phyloP scores from a whole-genome alignment of 352 stramenopile genomes.

The Pythium myriotylum region DNA sequence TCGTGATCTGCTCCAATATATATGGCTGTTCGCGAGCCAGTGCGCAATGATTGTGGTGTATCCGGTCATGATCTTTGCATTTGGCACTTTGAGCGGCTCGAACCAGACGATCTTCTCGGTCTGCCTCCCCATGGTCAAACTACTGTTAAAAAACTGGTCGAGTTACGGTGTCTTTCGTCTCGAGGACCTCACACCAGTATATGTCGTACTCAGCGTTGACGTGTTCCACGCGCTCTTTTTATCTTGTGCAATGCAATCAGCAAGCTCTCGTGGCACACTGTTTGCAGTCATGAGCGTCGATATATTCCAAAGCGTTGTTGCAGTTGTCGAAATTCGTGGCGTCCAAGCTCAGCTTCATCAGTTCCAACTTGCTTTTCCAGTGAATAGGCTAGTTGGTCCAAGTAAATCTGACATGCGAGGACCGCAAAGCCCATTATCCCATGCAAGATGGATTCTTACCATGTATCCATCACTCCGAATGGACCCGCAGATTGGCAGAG shows the following conservation, averaged over 20 bases:
- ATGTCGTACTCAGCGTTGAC: slow-evolving; percentile 17
- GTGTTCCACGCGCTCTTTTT: slow-evolving; percentile 29
- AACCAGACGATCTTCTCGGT: slow-evolving; percentile 8
- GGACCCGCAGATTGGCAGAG: no score
- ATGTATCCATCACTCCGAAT: no score
- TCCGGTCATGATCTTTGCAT: slow-evolving; percentile 11
- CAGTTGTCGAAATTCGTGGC: not conserved
- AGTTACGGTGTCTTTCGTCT: slow-evolving; percentile 13
- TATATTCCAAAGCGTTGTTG: slow-evolving; percentile 1
- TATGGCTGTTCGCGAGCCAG: not conserved
- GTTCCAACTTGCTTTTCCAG: not conserved
- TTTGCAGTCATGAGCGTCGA: slow-evolving; percentile 7
- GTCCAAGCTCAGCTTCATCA: not conserved
- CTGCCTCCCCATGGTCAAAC: slow-evolving; percentile 41
- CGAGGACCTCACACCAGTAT: slow-evolving; percentile 33
- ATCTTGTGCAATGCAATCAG: slow-evolving; percentile 11
- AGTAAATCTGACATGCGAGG: no score
- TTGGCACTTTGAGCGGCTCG: not conserved
- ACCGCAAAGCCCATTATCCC: no score
- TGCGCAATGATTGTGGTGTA: slow-evolving; percentile 2
- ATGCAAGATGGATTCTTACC: no score
- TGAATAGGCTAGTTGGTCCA: not conserved
- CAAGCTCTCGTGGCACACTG: not conserved
- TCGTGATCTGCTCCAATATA: not conserved
- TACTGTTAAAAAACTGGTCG: slow-evolving; percentile 38